Conservation (phyloP, 331 rosid genomes). For the Rosa hybrid region DNA sequence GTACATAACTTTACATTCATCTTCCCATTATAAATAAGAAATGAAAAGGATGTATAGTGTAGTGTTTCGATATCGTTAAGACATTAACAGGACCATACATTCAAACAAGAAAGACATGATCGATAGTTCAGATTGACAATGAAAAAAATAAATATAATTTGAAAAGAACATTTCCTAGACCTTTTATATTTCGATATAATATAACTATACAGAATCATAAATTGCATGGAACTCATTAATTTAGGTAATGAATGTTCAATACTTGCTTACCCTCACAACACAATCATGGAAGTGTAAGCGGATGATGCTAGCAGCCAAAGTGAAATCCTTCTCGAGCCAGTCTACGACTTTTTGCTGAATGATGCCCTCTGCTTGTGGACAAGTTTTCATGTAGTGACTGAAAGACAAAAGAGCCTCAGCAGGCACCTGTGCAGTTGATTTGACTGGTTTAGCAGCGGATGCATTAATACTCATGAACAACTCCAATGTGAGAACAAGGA, state of each 20-base stretch:
- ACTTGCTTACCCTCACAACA: slow-evolving; percentile 53
- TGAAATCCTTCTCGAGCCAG: slow-evolving; percentile 64
- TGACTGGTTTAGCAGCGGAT: slow-evolving; percentile 1
- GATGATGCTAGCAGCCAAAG: slow-evolving; percentile 70
- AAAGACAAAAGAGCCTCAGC: slow-evolving; percentile 48
- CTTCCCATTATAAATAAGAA: neutral
- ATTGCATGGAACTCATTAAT: neutral
- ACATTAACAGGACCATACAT: neutral
- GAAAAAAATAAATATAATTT: neutral
- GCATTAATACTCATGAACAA: neutral
- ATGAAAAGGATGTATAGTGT: neutral
- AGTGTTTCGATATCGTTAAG: neutral
- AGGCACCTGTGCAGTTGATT: slow-evolving; percentile 7
- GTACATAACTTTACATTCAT: neutral
- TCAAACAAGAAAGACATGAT: neutral
- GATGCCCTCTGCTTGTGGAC: slow-evolving; percentile 73
- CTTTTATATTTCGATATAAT: neutral
- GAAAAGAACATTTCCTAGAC: neutral
- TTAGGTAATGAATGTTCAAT: neutral
- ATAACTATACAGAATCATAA: neutral
- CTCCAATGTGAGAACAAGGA: slow-evolving; percentile 35
- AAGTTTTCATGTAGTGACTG: slow-evolving; percentile 45
- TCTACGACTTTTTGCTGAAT: slow-evolving; percentile 56
- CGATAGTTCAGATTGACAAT: neutral
- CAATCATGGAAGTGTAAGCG: slow-evolving; percentile 90